Evolutionary conservation across 2,329 filamentous ascomycete species (phyloP).

Genomic region (Trichoderma brevicompactum): DNA sequence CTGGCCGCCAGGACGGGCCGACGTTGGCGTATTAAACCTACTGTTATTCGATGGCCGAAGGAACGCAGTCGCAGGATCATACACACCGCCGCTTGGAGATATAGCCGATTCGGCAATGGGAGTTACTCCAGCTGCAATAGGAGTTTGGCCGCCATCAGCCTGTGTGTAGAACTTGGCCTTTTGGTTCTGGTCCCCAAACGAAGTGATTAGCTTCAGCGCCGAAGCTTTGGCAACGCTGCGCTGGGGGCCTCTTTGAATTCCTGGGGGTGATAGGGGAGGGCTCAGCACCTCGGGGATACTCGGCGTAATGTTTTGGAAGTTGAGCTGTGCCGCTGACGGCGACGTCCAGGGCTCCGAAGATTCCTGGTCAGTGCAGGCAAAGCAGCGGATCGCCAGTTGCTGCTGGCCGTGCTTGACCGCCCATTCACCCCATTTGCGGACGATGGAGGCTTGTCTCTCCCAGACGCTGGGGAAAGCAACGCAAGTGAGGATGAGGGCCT

Average conservation of each 20-base stretch:
- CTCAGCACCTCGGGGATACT: slow-evolving; percentile 67
- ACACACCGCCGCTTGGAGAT: slow-evolving; percentile 60
- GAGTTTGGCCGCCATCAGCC: slow-evolving; percentile 67
- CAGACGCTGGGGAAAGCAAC: slow-evolving; percentile 83
- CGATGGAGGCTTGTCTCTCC: slow-evolving; percentile 85
- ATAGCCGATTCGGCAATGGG: slow-evolving; percentile 80
- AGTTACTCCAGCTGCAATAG: slow-evolving; percentile 80
- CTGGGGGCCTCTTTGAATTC: slow-evolving; percentile 61
- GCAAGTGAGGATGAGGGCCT: slow-evolving; percentile 86
- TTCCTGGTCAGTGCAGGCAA: slow-evolving; percentile 87
- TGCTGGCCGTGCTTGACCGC: slow-evolving; percentile 86
- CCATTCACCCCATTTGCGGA: slow-evolving; percentile 94
- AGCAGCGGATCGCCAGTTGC: slow-evolving; percentile 88
- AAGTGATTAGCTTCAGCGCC: slow-evolving; percentile 87
- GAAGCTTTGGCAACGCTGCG: slow-evolving; percentile 76
- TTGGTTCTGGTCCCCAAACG: slow-evolving; percentile 69
- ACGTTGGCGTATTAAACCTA: slow-evolving; percentile 70
- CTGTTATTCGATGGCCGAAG: slow-evolving; percentile 69
- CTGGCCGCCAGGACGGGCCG: slow-evolving; percentile 62
- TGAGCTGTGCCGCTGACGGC: slow-evolving; percentile 70
- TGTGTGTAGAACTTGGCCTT: slow-evolving; percentile 68
- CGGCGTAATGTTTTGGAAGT: slow-evolving; percentile 58
- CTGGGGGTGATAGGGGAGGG: slow-evolving; percentile 75
- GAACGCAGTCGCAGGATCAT: slow-evolving; percentile 69
- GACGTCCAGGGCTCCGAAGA: slow-evolving; percentile 87